A percentile compares a stretch with the other conserved stretches of the same genome.
These are phyloP conservation scores for Gyromitra esculenta DNA, from an alignment of 2,329 filamentous ascomycete species.

Conservation along the genomic window DNA sequence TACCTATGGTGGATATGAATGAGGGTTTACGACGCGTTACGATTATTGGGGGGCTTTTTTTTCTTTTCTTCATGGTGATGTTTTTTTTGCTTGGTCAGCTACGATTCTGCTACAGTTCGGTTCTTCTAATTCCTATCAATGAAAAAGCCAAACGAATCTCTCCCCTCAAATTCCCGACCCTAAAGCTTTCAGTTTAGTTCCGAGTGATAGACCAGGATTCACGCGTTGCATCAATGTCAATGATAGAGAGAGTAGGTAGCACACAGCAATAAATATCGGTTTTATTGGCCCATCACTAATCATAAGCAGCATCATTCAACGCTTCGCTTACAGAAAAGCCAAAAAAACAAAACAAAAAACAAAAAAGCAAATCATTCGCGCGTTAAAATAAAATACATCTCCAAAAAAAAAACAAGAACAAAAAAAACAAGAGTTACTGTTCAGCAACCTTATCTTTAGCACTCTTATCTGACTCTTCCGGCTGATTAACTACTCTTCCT, in stretches of 20 bases:
- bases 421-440: not conserved
- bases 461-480: slow-evolving; percentile 17
- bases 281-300: not conserved
- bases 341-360: not conserved
- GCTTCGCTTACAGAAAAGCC: slow-evolving; percentile 6
- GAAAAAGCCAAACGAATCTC: not conserved
- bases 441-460: slow-evolving; percentile 7
- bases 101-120: not conserved
- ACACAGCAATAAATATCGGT: not conserved
- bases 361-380: slow-evolving; percentile 13
- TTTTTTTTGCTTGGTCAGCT: not conserved
- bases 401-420: not conserved
- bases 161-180: not conserved
- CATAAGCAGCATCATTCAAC: not conserved
- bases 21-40: slow-evolving; percentile 27
- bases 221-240: not conserved
- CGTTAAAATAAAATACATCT: slow-evolving; percentile 21
- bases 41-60: not conserved
- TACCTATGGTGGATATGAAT: not conserved
- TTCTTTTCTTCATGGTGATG: slow-evolving; percentile 13
- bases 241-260: not conserved
- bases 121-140: slow-evolving; percentile 15
- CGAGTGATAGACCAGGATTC: not conserved
- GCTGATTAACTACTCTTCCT: slow-evolving; percentile 30
- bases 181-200: not conserved